phyloP scores from a whole-genome alignment of 257 asterid genomes.

The Asclepias syriaca region DNA sequence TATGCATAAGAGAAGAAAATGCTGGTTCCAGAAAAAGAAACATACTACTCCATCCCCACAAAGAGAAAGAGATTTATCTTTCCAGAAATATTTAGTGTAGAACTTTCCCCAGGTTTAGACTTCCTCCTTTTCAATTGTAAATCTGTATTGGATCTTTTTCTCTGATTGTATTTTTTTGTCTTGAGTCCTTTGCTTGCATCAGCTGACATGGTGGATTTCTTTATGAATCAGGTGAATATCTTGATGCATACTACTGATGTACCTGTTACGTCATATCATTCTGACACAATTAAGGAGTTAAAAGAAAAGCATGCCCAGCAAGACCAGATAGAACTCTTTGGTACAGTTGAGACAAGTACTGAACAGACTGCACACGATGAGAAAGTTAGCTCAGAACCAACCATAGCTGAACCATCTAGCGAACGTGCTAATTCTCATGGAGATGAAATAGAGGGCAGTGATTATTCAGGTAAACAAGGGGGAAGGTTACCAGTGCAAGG shows the following conservation, averaged over 20 bases:
- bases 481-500: slow-evolving; percentile 9
- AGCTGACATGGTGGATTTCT: background rate
- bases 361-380: slow-evolving; percentile 9
- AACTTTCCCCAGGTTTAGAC: background rate
- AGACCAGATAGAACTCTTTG: slow-evolving; percentile 34
- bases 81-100: background rate
- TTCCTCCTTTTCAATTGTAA: background rate
- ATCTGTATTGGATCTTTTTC: background rate
- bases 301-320: slow-evolving; percentile 20
- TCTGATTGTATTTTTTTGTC: background rate
- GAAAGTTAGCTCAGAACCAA: slow-evolving; percentile 15
- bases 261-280: background rate
- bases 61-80: background rate
- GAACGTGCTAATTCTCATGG: slow-evolving; percentile 15
- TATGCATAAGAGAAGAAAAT: background rate
- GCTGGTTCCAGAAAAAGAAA: background rate
- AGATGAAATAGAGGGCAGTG: slow-evolving; percentile 9
- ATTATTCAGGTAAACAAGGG: slow-evolving; percentile 12
- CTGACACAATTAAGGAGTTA: slow-evolving; percentile 21
- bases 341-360: slow-evolving; percentile 7
- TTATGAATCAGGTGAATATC: slow-evolving; percentile 44
- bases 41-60: background rate
- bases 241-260: slow-evolving; percentile 60
- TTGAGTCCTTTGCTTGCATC: background rate
- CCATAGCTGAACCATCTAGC: slow-evolving; percentile 11